Evolutionary conservation across 169 alveolate species (phyloP).

Genomic region (Plasmodium knowlesi): DNA sequence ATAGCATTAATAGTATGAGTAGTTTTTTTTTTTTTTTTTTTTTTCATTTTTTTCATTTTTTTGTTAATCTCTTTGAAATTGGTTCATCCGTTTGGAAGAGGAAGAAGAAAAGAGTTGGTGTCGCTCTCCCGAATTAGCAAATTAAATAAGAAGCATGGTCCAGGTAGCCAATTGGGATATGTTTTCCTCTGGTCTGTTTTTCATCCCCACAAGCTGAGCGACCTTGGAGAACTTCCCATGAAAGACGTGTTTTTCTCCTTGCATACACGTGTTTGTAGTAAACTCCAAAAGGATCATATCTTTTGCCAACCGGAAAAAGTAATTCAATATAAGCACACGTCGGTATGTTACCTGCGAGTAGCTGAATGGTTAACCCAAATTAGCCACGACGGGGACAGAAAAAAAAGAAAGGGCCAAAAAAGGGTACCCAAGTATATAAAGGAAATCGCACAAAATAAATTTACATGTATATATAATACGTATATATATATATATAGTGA

Average conservation of each 20-base stretch:
- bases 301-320: neutral
- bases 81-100: neutral
- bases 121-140: neutral
- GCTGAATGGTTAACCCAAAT: neutral
- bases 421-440: neutral
- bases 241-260: neutral
- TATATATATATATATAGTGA: neutral
- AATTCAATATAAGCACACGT: too few relatives aligned
- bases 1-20: neutral
- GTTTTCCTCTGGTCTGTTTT: neutral
- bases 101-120: neutral
- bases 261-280: neutral
- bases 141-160: neutral
- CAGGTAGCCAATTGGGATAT: neutral
- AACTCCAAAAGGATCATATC: neutral
- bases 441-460: neutral
- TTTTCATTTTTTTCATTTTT: too few relatives aligned
- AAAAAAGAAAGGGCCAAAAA: neutral
- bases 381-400: neutral
- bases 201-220: neutral
- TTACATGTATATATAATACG: neutral
- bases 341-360: neutral
- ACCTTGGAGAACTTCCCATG: neutral
- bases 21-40: neutral
- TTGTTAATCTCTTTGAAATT: neutral